Evolutionary conservation across 2,329 filamentous ascomycete species (phyloP), one percentile per base, ranked within the genome.

Genomic region (Parafenestella ontariensis): DNA sequence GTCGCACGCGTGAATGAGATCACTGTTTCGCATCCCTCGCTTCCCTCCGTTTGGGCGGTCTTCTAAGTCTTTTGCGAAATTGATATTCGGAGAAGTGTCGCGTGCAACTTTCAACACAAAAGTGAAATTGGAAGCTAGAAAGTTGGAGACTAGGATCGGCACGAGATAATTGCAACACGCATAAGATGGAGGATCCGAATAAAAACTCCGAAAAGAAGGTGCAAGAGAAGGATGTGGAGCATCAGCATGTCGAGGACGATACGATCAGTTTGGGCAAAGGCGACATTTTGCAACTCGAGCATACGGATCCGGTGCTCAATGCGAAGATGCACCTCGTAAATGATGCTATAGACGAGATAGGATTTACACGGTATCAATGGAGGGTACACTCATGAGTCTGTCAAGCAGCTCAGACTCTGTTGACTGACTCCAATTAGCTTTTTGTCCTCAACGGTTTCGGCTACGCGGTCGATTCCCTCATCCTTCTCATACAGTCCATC

Each of bases 241-340:
- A 43, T 36, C 45, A 42, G 2, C 31, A 47, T 2, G 49, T 49
- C 21, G 34, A 31, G 3, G 53, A 57, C 21, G 58, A 65, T 17
- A 48, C 44, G 43, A 56, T 49, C 20, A 64, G 53, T 24, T 3
- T 68, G 17, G 58, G 51, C 23, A 78, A 77, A 48, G 74, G 71
- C 37, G 86, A 89, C 62, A 73, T 89, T 21, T 78, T 89, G 13
- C 79, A 78, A 4, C 73, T 80, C 49, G 83, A 88, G 70, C 80
- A 84, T 64, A 74, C 84, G 24, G 87, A 89, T 66, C 84, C 85
- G 4, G 85, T 83, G 1, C 75, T 89, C 40, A 84, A 85, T 62
- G 82, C 82, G 36, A 89, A 90, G 71, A 90, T 89, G 86, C 82
- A 87, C 62, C 77, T 90, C 24, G 82, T 90, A 55, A 90, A 90